phyloP scores from a whole-genome alignment of 2,329 filamentous ascomycete species.

The Fusarium sp. region DNA sequence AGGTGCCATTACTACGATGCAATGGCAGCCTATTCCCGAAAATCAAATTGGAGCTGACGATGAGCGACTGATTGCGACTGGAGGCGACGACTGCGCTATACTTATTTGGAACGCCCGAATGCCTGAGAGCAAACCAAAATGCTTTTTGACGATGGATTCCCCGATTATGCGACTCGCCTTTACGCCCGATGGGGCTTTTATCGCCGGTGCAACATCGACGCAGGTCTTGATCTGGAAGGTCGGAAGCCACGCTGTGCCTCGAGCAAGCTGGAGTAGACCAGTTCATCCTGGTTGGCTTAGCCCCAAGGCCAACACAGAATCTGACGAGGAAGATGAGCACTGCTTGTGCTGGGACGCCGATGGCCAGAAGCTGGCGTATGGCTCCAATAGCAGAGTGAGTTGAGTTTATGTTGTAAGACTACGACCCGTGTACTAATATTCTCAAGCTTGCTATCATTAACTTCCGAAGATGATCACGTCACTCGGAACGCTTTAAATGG shows the following conservation, averaged over 20 bases:
- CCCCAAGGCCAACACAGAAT: constrained; percentile 62
- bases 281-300: constrained; percentile 69
- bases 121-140: constrained; percentile 65
- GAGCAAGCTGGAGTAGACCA: constrained; percentile 68
- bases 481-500: background rate
- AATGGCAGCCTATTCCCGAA: constrained; percentile 67
- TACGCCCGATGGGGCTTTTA: constrained; percentile 71
- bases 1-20: constrained; percentile 66
- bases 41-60: constrained; percentile 53
- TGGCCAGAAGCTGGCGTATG: constrained; percentile 72
- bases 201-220: constrained; percentile 69
- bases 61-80: constrained; percentile 70
- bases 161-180: constrained; percentile 70
- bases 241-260: constrained; percentile 66
- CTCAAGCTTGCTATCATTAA: constrained; percentile 62
- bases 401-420: background rate
- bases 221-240: constrained; percentile 74
- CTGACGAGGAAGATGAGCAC: constrained; percentile 70
- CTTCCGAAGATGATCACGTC: constrained; percentile 54
- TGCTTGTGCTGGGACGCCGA: constrained; percentile 71
- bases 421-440: constrained; percentile 20
- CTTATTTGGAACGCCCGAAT: constrained; percentile 70
- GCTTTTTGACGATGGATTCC: constrained; percentile 69
- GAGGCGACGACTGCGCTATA: constrained; percentile 71
- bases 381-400: constrained; percentile 71